phyloP scores from a whole-genome alignment of 352 stramenopile genomes.

The Phytophthora chlamydospora region DNA sequence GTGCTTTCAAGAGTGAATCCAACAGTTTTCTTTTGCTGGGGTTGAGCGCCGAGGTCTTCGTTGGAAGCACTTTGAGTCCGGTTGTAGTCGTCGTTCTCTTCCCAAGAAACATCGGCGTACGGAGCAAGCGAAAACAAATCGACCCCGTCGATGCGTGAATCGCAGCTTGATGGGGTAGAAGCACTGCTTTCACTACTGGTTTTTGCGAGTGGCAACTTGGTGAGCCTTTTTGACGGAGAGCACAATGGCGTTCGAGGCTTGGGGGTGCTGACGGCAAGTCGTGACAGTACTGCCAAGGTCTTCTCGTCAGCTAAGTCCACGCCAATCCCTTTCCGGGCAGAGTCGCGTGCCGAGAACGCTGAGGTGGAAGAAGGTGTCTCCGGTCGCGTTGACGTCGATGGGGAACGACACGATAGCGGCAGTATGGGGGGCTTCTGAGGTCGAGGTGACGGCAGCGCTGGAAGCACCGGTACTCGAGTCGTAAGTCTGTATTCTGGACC shows the following conservation, averaged over 20 bases:
- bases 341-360: constrained; percentile 46
- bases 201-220: neutral
- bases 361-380: constrained; percentile 42
- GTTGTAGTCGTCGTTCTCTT: constrained; percentile 15
- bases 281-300: constrained; percentile 49
- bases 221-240: constrained; percentile 33
- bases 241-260: constrained; percentile 37
- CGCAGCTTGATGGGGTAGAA: constrained; percentile 17
- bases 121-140: constrained; percentile 38
- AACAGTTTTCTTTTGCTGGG: constrained; percentile 15
- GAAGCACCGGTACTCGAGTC: constrained; percentile 51
- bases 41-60: neutral
- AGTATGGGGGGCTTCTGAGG: constrained; percentile 22
- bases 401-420: constrained; percentile 37
- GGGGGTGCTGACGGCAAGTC: constrained; percentile 42
- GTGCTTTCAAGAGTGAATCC: neutral
- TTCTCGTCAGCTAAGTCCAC: constrained; percentile 60
- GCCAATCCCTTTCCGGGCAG: constrained; percentile 49
- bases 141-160: constrained; percentile 17
- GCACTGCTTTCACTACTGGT: constrained; percentile 4
- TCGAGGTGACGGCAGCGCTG: constrained; percentile 21
- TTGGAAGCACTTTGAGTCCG: constrained; percentile 1
- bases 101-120: constrained; percentile 34
- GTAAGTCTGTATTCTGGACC: constrained; percentile 69
- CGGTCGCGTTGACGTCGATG: constrained; percentile 20